phyloP scores from a whole-genome alignment of 495 filamentous ascomycete species.

The Corynascus novoguineensis region DNA sequence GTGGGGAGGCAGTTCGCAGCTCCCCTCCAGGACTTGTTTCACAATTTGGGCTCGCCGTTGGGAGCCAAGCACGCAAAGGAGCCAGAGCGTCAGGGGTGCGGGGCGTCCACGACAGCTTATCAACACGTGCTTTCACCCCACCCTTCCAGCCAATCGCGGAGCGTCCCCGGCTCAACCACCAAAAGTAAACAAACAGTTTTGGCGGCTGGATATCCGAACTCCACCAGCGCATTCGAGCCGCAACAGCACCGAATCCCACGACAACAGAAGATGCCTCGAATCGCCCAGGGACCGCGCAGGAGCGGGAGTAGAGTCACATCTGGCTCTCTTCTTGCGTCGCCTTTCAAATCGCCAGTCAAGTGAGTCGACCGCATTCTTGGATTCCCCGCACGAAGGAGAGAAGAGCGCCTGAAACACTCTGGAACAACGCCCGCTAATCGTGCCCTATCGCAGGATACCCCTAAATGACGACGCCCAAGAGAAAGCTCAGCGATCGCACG shows the following conservation, averaged over 20 bases:
- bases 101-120: too few species aligned
- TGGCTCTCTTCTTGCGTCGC: slow-evolving; percentile 40
- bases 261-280: slow-evolving; percentile 71
- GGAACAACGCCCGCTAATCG: neutral
- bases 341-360: slow-evolving; percentile 66
- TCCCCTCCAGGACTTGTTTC: too few species aligned
- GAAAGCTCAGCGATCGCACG: slow-evolving; percentile 82
- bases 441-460: slow-evolving; percentile 55
- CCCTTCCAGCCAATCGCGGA: slow-evolving; percentile 9
- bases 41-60: too few species aligned
- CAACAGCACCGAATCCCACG: slow-evolving; percentile 14
- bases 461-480: slow-evolving; percentile 93
- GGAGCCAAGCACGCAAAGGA: too few species aligned
- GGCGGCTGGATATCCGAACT: slow-evolving; percentile 5
- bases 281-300: slow-evolving; percentile 55
- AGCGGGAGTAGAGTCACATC: slow-evolving; percentile 49
- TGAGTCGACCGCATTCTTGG: slow-evolving; percentile 33
- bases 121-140: slow-evolving; percentile 10
- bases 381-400: slow-evolving; percentile 16
- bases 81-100: neutral
- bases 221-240: slow-evolving; percentile 1
- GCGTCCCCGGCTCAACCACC: slow-evolving; percentile 2
- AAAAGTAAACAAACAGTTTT: slow-evolving; percentile 28
- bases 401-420: neutral
- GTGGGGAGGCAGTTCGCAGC: too few species aligned